Conservation (phyloP, 1,284 basidiomycete species). For the Cerrena zonata region DNA sequence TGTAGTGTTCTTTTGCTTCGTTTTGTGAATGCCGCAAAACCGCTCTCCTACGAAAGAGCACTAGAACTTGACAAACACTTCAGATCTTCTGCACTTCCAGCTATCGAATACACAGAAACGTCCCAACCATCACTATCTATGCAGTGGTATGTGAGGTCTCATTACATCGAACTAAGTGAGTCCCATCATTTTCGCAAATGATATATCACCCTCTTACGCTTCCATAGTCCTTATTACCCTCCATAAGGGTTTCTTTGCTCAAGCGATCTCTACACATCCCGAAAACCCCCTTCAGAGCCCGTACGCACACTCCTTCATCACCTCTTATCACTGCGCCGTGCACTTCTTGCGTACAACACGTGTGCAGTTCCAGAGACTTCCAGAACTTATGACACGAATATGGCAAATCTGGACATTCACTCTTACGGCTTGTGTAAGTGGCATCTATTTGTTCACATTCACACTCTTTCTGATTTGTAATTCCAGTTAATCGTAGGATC, state of each 20-base stretch:
- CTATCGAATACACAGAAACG: constrained; percentile 15
- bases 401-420: constrained; percentile 27
- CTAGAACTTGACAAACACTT: constrained; percentile 43
- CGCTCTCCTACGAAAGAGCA: constrained; percentile 39
- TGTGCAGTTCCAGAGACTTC: constrained; percentile 18
- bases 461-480: background rate
- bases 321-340: constrained; percentile 25
- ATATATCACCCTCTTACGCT: background rate
- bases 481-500: constrained; percentile 23
- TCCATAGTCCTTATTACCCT: constrained; percentile 25
- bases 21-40: constrained; percentile 34
- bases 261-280: constrained; percentile 26
- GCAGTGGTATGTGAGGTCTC: constrained; percentile 38
- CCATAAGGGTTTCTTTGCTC: constrained; percentile 29
- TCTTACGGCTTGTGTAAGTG: constrained; percentile 27
- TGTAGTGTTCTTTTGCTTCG: constrained; percentile 41
- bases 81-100: constrained; percentile 29
- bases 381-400: constrained; percentile 19
- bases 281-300: constrained; percentile 25
- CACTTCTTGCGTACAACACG: constrained; percentile 19
- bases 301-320: constrained; percentile 28
- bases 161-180: constrained; percentile 44
- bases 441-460: background rate
- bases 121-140: constrained; percentile 34
- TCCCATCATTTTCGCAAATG: background rate